Evolutionary conservation across 495 filamentous ascomycete genomes (phyloP), one percentile per base, ranked within the genome.

Genomic region (Penicillium robsamsonii): DNA sequence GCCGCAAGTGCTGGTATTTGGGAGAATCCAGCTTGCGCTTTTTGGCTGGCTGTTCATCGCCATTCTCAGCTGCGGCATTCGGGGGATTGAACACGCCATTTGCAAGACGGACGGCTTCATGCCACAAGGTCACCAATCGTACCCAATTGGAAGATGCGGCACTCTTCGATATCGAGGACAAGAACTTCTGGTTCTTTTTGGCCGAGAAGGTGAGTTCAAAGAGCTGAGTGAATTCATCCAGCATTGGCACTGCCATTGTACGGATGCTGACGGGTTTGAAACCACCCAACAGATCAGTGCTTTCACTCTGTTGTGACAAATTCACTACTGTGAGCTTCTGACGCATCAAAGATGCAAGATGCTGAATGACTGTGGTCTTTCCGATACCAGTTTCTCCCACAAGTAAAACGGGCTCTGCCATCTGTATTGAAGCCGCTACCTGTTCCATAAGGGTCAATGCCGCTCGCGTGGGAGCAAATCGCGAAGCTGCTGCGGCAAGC

Each of bases 381-480:
- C 95, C 95, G 47, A 94, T 96, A 73, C 95, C 95, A 3, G 95
- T 99, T 74, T 99, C 95, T 58, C 95, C 95, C 37, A 99, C 94
- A 48, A 99, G 83, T 27, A 99, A 73, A 9, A 96, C 82, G 2
- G 95, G 94, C 65, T 99, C 95, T 4, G 84, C 81, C 69, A 92
- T 84, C 54, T 87, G 83, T 13, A 97, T 81, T 1, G 92, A 86
- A 29, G 88, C 85, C 5, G 88, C 86, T 55, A 96, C 87, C 68
- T 93, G 89, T 65, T 99, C 94, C 58, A 97, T 79, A 5, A 77
- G 66, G 40, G 67, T 67, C 43, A 78, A 55, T 11, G 75, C 75
- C 2, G 75, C 69, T 58, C 75, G 68, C 11, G 77, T 78, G 6
- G 72, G 71, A 56, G 77, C 77, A 64, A 78, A 79, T 13, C 70